Evolutionary conservation across 306 rosid species (phyloP), one percentile per base, ranked within the genome.

Genomic region (Cucurbita maxima): DNA sequence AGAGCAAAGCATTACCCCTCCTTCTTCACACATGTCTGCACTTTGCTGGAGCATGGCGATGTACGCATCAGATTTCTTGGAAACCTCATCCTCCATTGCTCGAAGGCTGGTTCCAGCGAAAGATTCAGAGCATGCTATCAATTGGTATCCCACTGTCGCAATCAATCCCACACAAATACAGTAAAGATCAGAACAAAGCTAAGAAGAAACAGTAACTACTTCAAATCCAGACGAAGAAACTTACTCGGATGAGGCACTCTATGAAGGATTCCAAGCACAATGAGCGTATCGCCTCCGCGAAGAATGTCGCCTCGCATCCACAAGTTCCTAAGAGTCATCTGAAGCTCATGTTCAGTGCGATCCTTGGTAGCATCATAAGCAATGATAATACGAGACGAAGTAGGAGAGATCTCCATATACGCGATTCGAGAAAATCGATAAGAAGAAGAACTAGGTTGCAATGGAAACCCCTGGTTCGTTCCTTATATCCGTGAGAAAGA

Each of bases 41-140:
- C 82, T 83, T 68, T 82, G 54, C 63, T 74, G 75, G 75, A 91
- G 92, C 86, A 80, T 84, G 72, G 58, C 80, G 36, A 84, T 86
- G 75, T 89, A 91, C 14, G 73, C 73, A 57, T 87, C 90, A 76
- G 86, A 82, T 88, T 84, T 91, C 86, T 79, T 85, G 25, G 77
- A 80, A 78, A 87, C 96, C 86, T 88, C 89, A 59, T 88, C 95
- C 82, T 91, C 92, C 82, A 87, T 86, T 18, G 85, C 82, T 47
- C 89, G 88, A 76, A 69, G 67, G 76, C 83, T 84, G 0, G 85
- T 86, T 69, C 86, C 92, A 58, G 78, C 66, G 56, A 87, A 74
- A 64, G 88, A 79, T 22, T 91, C 90, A 1, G 84, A 78, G 59
- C 75, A 78, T 68, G 92, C 88, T 79, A 80, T 82, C 19, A 83